Evolutionary conservation across 768 basidiomycete species (phyloP).

Genomic region (Pisolithus microcarpus): DNA sequence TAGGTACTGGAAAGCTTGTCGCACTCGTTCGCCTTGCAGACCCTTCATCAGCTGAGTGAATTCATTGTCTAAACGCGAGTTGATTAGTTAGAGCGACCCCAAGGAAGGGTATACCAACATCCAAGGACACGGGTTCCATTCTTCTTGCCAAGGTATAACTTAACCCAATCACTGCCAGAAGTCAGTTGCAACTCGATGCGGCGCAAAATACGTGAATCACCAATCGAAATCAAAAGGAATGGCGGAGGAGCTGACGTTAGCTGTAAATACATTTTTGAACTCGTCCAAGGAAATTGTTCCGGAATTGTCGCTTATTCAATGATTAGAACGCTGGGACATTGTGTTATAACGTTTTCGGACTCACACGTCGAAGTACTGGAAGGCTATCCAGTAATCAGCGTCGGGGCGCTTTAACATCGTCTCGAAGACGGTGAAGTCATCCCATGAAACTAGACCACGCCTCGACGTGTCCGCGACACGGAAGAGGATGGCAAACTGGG

Average conservation of each 20-base stretch:
- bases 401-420: conserved; percentile 89
- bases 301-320: conserved; percentile 63
- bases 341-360: conserved; percentile 23
- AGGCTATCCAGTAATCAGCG: conserved; percentile 95
- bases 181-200: conserved; percentile 1
- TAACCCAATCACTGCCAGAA: conserved; percentile 78
- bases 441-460: conserved; percentile 80
- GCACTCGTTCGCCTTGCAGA: conserved; percentile 92
- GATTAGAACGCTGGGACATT: not conserved
- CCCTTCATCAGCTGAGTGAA: conserved; percentile 99
- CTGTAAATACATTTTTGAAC: conserved; percentile 87
- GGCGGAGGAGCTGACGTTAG: conserved; percentile 67
- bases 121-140: conserved; percentile 87
- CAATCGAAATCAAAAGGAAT: conserved; percentile 96
- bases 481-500: conserved; percentile 87
- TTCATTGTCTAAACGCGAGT: conserved; percentile 62
- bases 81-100: conserved; percentile 5
- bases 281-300: conserved; percentile 91
- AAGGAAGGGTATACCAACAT: conserved; percentile 46
- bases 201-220: conserved; percentile 30
- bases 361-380: conserved; percentile 93
- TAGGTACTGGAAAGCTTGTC: conserved; percentile 91
- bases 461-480: conserved; percentile 76
- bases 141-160: conserved; percentile 89
- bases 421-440: conserved; percentile 95